Evolutionary conservation across 2,329 filamentous ascomycete species (phyloP).

Genomic region (Piedraia hortae): DNA sequence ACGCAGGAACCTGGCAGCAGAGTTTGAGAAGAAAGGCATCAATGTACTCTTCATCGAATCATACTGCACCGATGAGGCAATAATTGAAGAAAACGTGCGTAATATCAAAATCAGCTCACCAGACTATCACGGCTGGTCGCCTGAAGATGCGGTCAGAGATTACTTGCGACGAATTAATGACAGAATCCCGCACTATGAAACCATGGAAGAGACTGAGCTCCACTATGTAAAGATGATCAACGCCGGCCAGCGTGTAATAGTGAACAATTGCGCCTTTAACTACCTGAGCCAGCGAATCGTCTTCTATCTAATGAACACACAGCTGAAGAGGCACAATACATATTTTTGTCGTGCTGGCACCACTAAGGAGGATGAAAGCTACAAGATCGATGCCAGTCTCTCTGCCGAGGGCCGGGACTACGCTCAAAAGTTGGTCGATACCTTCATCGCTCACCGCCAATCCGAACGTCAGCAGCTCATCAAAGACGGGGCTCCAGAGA

Average conservation of each 20-base stretch:
- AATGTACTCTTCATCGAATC: conserved; percentile 93
- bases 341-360: conserved; percentile 78
- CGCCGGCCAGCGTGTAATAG: conserved; percentile 69
- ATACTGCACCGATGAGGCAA: conserved; percentile 72
- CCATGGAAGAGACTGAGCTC: conserved; percentile 77
- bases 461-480: conserved; percentile 46
- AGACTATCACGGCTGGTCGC: conserved; percentile 81
- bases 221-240: conserved; percentile 99
- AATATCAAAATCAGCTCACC: conserved; percentile 96
- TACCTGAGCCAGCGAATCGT: conserved; percentile 93
- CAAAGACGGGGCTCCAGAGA: conserved; percentile 33
- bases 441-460: conserved; percentile 57
- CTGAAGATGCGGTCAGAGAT: conserved; percentile 72
- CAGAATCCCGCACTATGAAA: conserved; percentile 87
- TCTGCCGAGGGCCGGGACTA: conserved; percentile 60
- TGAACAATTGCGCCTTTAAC: conserved; percentile 92
- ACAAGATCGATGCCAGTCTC: conserved; percentile 68
- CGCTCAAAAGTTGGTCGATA: conserved; percentile 61
- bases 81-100: conserved; percentile 86
- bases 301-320: conserved; percentile 89
- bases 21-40: conserved; percentile 93
- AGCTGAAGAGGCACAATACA: conserved; percentile 82
- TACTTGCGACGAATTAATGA: conserved; percentile 75
- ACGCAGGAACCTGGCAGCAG: conserved; percentile 62
- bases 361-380: conserved; percentile 66